Evolutionary conservation across 2,329 filamentous ascomycete species (phyloP).

Genomic region (Leptosphaerulina australis): DNA sequence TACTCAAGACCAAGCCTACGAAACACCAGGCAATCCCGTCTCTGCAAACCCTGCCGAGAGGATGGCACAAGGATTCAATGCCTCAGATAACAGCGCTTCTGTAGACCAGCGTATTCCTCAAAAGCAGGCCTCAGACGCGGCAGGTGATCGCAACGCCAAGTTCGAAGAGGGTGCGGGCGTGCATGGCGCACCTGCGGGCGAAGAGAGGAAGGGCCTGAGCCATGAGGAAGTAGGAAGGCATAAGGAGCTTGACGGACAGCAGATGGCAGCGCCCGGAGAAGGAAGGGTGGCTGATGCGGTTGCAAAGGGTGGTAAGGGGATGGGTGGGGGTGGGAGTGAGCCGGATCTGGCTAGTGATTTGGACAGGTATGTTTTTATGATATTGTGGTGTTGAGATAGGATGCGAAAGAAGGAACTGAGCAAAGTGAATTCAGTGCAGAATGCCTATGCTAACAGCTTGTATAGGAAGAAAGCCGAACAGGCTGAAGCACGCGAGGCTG

Average conservation of each 20-base stretch:
- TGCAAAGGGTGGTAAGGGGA: conserved; percentile 33
- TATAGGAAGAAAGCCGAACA: conserved; percentile 58
- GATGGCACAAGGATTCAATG: conserved; percentile 41
- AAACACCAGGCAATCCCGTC: conserved; percentile 54
- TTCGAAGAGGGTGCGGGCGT: conserved; percentile 44
- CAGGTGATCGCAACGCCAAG: conserved; percentile 48
- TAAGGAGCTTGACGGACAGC: conserved; percentile 55
- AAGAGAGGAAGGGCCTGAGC: conserved; percentile 50
- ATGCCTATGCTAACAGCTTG: conserved; percentile 13
- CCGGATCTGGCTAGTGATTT: conserved; percentile 53
- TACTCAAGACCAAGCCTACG: conserved; percentile 53
- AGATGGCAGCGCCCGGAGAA: conserved; percentile 57
- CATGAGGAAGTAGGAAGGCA: conserved; percentile 52
- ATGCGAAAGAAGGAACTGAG: too few species aligned
- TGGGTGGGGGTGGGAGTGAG: conserved; percentile 47
- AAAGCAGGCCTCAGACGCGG: conserved; percentile 45
- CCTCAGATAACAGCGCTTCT: conserved; percentile 36
- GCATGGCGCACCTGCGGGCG: conserved; percentile 52
- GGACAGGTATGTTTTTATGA: conserved; percentile 43
- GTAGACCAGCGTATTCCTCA: conserved; percentile 49
- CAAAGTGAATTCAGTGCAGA: too few species aligned
- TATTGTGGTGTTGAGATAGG: neutral
- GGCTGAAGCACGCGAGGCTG: conserved; percentile 48
- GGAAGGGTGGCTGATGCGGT: conserved; percentile 53
- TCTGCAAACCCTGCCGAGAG: conserved; percentile 51